Evolutionary conservation across 1,284 basidiomycete species (phyloP).

Genomic region (Microbotryum saponariae): DNA sequence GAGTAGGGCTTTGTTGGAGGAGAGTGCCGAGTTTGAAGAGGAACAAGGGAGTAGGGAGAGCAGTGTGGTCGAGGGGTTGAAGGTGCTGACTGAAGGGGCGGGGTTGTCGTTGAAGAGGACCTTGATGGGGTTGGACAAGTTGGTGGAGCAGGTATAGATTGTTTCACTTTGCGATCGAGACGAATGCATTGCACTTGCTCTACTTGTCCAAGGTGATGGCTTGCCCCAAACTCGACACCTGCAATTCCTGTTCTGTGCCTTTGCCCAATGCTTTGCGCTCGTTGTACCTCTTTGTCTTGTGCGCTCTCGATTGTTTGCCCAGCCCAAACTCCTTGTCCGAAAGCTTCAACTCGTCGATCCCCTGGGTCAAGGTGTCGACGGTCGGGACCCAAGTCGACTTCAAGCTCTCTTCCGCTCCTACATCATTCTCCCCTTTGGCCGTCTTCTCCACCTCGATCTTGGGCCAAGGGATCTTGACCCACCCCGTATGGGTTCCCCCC

Average conservation of each 20-base stretch:
- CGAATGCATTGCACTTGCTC: no score
- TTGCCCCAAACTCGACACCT: no score
- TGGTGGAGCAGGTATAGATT: constrained; percentile 34
- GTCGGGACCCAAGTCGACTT: constrained; percentile 2
- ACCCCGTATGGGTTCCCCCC: constrained; percentile 4
- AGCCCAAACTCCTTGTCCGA: constrained; percentile 21
- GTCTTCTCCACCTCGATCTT: constrained; percentile 11
- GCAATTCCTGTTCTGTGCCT: neutral
- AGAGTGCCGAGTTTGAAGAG: constrained; percentile 54
- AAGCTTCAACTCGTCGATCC: constrained; percentile 14
- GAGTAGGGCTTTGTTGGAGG: constrained; percentile 58
- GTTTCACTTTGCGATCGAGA: no score
- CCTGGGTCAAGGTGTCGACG: constrained; percentile 2
- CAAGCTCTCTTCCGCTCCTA: constrained; percentile 15
- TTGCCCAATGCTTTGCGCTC: constrained; percentile 19
- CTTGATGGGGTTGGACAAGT: constrained; percentile 50
- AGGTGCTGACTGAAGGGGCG: constrained; percentile 61
- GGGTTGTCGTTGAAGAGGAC: constrained; percentile 70
- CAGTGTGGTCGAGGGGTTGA: constrained; percentile 15
- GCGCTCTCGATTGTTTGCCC: constrained; percentile 17
- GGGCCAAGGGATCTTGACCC: constrained; percentile 23
- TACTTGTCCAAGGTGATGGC: no score
- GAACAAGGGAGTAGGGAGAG: constrained; percentile 48
- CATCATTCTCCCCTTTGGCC: neutral
- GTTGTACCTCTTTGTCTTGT: constrained; percentile 24